These are phyloP conservation scores for Amauroascus niger DNA, from an alignment of 2,329 filamentous ascomycete genomes.

Conservation along the genomic window DNA sequence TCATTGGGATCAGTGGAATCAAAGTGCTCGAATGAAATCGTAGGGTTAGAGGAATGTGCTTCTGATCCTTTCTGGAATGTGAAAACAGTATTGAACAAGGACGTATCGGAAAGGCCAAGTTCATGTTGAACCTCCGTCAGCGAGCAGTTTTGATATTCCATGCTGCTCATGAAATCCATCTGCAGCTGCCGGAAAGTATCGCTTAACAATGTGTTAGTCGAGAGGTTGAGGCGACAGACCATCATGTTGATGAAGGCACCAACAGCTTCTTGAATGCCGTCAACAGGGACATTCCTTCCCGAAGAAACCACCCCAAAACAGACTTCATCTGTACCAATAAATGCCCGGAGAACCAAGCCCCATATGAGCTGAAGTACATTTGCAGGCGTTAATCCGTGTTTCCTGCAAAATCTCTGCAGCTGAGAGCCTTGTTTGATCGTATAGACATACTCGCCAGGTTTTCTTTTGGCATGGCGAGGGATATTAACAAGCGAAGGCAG, in stretches of 20 bases:
- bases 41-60: slow-evolving; percentile 21
- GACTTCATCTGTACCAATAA: slow-evolving; percentile 31
- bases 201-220: slow-evolving; percentile 27
- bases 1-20: slow-evolving; percentile 15
- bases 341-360: slow-evolving; percentile 30
- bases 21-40: slow-evolving; percentile 14
- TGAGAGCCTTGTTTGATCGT: slow-evolving; percentile 13
- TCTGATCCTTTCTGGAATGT: slow-evolving; percentile 33
- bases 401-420: slow-evolving; percentile 15
- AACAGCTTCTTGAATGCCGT: slow-evolving; percentile 32
- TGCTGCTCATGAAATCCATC: slow-evolving; percentile 38
- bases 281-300: slow-evolving; percentile 32
- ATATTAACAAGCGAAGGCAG: slow-evolving; percentile 18
- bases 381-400: slow-evolving; percentile 18
- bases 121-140: slow-evolving; percentile 41
- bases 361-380: slow-evolving; percentile 52
- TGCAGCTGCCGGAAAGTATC: slow-evolving; percentile 39
- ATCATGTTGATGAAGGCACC: slow-evolving; percentile 47
- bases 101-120: slow-evolving; percentile 28
- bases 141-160: slow-evolving; percentile 44
- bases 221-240: slow-evolving; percentile 40
- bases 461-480: slow-evolving; percentile 5
- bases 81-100: slow-evolving; percentile 36
- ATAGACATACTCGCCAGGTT: slow-evolving; percentile 9
- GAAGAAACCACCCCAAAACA: slow-evolving; percentile 35